Conservation (phyloP, 2,329 filamentous ascomycete species). For the Coniochaeta sp. region DNA sequence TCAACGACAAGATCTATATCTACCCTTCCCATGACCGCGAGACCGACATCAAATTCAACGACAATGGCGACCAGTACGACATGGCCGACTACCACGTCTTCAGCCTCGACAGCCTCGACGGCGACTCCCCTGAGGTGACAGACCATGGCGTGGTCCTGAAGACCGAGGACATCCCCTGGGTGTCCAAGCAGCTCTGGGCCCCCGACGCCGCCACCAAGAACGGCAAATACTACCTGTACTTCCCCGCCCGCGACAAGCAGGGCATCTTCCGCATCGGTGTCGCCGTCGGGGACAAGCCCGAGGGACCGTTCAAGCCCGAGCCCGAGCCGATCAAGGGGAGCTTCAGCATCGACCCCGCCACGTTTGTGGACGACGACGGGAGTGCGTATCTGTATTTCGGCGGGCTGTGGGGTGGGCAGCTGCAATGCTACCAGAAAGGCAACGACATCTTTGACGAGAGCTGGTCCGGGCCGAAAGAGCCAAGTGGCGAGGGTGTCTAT, state of each 20-base stretch:
- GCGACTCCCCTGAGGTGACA: constrained; percentile 47
- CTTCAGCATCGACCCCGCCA: constrained; percentile 71
- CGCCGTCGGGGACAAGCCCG: constrained; percentile 53
- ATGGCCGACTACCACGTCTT: constrained; percentile 82
- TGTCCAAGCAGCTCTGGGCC: constrained; percentile 72
- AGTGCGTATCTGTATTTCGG: constrained; percentile 67
- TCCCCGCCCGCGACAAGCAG: constrained; percentile 65
- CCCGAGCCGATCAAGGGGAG: constrained; percentile 57
- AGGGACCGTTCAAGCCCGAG: constrained; percentile 64
- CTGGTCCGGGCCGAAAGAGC: constrained; percentile 52
- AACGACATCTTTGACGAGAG: constrained; percentile 45
- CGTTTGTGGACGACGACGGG: constrained; percentile 62
- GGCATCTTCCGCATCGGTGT: constrained; percentile 70
- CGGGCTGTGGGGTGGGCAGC: constrained; percentile 73
- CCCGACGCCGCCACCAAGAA: constrained; percentile 65
- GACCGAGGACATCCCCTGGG: constrained; percentile 65
- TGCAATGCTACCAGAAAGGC: constrained; percentile 64
- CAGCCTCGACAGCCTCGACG: constrained; percentile 43
- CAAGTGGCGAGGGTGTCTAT: constrained; percentile 41
- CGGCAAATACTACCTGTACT: constrained; percentile 68
- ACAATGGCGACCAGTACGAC: constrained; percentile 81
- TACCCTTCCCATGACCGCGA: constrained; percentile 77
- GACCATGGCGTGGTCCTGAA: constrained; percentile 67
- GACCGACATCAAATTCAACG: constrained; percentile 67
- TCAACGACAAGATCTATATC: constrained; percentile 68